A percentile compares a stretch with the other conserved stretches of the same genome.
These are phyloP conservation scores for Beauveria pseudobassiana DNA, from an alignment of 2,329 filamentous ascomycete species.

Conservation along the genomic window DNA sequence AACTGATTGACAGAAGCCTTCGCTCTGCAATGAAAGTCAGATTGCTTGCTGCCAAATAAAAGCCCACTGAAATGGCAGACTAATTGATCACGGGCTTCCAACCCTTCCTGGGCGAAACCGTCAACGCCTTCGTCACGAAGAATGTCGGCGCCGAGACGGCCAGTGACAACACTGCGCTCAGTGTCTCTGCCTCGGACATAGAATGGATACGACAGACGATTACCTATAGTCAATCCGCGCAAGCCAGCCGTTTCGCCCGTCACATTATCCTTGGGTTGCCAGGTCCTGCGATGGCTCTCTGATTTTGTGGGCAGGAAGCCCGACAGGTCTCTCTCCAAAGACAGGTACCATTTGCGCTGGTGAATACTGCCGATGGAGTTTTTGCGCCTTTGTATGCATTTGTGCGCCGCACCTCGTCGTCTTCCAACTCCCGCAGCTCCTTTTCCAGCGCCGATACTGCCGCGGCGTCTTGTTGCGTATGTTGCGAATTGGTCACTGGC, in stretches of 20 bases:
- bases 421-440: constrained; percentile 38
- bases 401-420: constrained; percentile 46
- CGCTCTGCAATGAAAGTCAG: no score
- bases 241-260: not conserved
- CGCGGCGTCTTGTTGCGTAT: not conserved
- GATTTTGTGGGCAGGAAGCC: constrained; percentile 42
- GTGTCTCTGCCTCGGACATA: constrained; percentile 51
- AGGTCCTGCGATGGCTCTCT: constrained; percentile 15
- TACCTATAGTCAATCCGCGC: not conserved
- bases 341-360: constrained; percentile 59
- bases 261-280: constrained; percentile 7
- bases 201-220: constrained; percentile 46
- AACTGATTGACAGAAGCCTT: no score
- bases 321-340: constrained; percentile 50
- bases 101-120: constrained; percentile 49
- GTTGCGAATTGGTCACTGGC: constrained; percentile 5
- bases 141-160: constrained; percentile 50
- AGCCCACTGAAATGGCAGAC: not conserved
- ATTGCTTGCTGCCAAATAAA: no score
- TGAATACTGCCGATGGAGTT: constrained; percentile 62
- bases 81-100: constrained; percentile 45
- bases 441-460: constrained; percentile 29
- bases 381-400: constrained; percentile 61
- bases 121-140: constrained; percentile 53
- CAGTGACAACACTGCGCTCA: constrained; percentile 62